Evolutionary conservation across 2,329 filamentous ascomycete species (phyloP).

Genomic region (Alternaria postmessia): DNA sequence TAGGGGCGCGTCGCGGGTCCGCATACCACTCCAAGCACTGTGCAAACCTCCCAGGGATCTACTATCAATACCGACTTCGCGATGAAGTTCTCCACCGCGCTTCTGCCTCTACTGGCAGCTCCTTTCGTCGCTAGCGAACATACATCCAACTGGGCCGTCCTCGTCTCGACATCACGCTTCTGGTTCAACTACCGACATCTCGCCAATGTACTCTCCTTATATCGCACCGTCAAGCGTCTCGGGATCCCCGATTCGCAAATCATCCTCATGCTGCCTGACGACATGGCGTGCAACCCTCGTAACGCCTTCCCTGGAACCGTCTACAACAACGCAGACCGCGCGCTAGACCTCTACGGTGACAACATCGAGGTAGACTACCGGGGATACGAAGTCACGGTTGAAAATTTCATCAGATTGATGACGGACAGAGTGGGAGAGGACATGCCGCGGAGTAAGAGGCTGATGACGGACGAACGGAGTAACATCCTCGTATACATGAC

Average conservation of each 20-base stretch:
- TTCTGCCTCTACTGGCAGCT: conserved; percentile 41
- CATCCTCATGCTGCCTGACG: conserved; percentile 99
- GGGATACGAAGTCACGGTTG: conserved; percentile 97
- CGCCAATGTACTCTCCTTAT: conserved; percentile 95
- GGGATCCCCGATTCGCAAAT: conserved; percentile 99
- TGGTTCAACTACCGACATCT: conserved; percentile 99
- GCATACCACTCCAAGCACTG: background rate
- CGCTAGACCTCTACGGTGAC: conserved; percentile 95
- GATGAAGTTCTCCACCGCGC: conserved; percentile 39
- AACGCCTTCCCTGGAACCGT: conserved; percentile 98
- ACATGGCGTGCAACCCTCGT: conserved; percentile 99
- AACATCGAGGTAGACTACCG: conserved; percentile 99
- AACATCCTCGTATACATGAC: conserved; percentile 99
- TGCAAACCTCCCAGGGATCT: background rate
- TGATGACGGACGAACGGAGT: conserved; percentile 92
- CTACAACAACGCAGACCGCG: conserved; percentile 96
- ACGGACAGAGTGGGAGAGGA: conserved; percentile 94
- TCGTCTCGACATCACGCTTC: conserved; percentile 98
- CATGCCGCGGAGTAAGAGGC: conserved; percentile 91
- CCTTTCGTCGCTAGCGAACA: conserved; percentile 71
- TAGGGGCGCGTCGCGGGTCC: conserved; percentile 13
- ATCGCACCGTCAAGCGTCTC: conserved; percentile 96
- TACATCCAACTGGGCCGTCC: conserved; percentile 98
- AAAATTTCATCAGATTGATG: conserved; percentile 95
- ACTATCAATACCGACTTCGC: background rate